Conservation (phyloP, 2,329 filamentous ascomycete species). For the Aureobasidium melanogenum region DNA sequence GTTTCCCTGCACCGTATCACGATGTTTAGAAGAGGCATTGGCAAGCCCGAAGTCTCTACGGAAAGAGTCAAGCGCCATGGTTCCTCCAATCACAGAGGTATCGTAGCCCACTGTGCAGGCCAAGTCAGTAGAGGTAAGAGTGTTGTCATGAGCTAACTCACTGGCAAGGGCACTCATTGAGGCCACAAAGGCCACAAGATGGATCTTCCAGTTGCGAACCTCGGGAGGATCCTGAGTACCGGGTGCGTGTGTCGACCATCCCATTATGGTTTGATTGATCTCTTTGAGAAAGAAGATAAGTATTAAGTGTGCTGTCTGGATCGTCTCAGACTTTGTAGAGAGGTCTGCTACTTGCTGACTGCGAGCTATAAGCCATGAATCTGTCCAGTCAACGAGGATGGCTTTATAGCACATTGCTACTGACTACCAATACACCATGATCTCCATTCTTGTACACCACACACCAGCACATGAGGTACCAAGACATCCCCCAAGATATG, state of each 20-base stretch:
- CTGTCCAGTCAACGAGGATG: background rate
- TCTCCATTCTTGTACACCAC: background rate
- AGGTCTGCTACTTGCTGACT: background rate
- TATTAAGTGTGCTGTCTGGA: background rate
- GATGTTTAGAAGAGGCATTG: constrained; percentile 28
- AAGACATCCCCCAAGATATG: background rate
- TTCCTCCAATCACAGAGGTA: constrained; percentile 31
- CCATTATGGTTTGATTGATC: background rate
- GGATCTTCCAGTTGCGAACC: constrained; percentile 61
- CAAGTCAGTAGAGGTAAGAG: constrained; percentile 12
- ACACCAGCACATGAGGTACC: background rate
- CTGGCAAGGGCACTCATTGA: constrained; percentile 31
- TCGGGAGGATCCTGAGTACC: constrained; percentile 46
- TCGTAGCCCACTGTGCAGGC: constrained; percentile 18
- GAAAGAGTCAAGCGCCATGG: constrained; percentile 32
- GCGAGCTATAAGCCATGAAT: background rate
- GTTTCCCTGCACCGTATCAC: constrained; percentile 33
- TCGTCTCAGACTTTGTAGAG: background rate
- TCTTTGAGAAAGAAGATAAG: background rate
- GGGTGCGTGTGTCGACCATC: background rate
- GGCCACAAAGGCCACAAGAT: constrained; percentile 52
- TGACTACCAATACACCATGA: background rate
- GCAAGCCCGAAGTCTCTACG: constrained; percentile 28
- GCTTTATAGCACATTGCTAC: background rate
- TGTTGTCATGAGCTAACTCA: background rate